Percentiles rank a stretch among this genome's conserved stretches.
Conservation (phyloP, 2,329 filamentous ascomycete species). For the Diaporthe velutina region DNA sequence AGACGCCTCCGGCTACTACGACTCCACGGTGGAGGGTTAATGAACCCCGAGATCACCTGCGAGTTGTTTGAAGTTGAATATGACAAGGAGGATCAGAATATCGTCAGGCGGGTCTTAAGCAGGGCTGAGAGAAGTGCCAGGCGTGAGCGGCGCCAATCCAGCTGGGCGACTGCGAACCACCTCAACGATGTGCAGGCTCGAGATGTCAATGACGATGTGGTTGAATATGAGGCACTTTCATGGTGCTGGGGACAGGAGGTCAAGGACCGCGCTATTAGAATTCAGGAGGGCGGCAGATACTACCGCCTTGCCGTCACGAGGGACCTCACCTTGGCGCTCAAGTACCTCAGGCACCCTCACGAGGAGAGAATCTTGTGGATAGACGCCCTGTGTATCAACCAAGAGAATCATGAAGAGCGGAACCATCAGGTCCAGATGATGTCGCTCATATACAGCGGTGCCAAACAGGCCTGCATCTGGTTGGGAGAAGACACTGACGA, state of each 20-base stretch:
- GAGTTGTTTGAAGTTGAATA: constrained; percentile 1
- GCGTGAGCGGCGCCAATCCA: background rate
- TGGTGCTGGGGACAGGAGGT: constrained; percentile 27
- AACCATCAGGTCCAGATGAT: constrained; percentile 52
- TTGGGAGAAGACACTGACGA: constrained; percentile 48
- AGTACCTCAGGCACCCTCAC: constrained; percentile 34
- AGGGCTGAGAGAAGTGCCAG: background rate
- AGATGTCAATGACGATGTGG: background rate
- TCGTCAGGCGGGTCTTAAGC: background rate
- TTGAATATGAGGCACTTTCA: constrained; percentile 46
- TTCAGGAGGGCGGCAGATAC: background rate
- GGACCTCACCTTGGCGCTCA: constrained; percentile 33
- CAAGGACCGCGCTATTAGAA: background rate
- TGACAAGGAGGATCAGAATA: background rate
- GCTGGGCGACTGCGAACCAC: background rate
- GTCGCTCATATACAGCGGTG: constrained; percentile 49
- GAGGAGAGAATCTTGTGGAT: constrained; percentile 48
- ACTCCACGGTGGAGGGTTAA: background rate
- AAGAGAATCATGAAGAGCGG: constrained; percentile 45
- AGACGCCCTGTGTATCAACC: constrained; percentile 43
- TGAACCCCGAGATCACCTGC: background rate
- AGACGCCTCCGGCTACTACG: background rate
- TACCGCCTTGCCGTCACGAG: background rate
- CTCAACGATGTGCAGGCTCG: background rate
- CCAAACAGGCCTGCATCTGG: constrained; percentile 49